Evolutionary conservation across 2,329 filamentous ascomycete species (phyloP).

Genomic region (Diaporthe sp.): DNA sequence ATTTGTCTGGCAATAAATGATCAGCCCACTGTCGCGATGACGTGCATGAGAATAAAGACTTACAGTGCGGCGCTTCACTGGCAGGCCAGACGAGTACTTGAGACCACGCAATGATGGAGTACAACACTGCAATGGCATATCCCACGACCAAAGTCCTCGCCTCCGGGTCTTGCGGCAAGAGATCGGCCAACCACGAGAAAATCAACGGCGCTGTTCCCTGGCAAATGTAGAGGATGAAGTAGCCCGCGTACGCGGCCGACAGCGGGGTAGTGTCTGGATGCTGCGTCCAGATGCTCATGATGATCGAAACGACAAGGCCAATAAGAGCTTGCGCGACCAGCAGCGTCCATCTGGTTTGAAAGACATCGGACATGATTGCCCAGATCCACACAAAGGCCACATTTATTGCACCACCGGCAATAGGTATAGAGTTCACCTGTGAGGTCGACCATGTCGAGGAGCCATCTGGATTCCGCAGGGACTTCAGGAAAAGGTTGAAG

Average conservation of each 20-base stretch:
- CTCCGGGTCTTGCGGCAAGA: slow-evolving; percentile 59
- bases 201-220: slow-evolving; percentile 65
- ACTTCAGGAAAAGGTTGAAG: slow-evolving; percentile 58
- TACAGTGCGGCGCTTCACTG: slow-evolving; percentile 61
- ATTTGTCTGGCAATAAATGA: slow-evolving; percentile 49
- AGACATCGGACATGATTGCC: slow-evolving; percentile 63
- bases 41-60: slow-evolving; percentile 37
- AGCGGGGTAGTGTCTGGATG: slow-evolving; percentile 57
- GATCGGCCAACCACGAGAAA: slow-evolving; percentile 65
- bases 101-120: slow-evolving; percentile 64
- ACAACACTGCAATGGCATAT: slow-evolving; percentile 61
- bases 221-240: slow-evolving; percentile 62
- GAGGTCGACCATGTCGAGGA: slow-evolving; percentile 55
- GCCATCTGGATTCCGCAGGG: slow-evolving; percentile 55
- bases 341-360: slow-evolving; percentile 63
- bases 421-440: slow-evolving; percentile 62
- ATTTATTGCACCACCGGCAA: slow-evolving; percentile 61
- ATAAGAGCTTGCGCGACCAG: slow-evolving; percentile 62
- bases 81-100: slow-evolving; percentile 66
- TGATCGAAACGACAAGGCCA: slow-evolving; percentile 60
- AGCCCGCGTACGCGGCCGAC: slow-evolving; percentile 62
- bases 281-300: slow-evolving; percentile 67
- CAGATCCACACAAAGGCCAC: slow-evolving; percentile 66
- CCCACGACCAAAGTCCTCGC: slow-evolving; percentile 62
- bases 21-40: neutral